A percentile compares a stretch with the other conserved stretches of the same genome.
These are phyloP conservation scores for Apiospora marii DNA, from an alignment of 2,329 filamentous ascomycete genomes.

Conservation along the genomic window DNA sequence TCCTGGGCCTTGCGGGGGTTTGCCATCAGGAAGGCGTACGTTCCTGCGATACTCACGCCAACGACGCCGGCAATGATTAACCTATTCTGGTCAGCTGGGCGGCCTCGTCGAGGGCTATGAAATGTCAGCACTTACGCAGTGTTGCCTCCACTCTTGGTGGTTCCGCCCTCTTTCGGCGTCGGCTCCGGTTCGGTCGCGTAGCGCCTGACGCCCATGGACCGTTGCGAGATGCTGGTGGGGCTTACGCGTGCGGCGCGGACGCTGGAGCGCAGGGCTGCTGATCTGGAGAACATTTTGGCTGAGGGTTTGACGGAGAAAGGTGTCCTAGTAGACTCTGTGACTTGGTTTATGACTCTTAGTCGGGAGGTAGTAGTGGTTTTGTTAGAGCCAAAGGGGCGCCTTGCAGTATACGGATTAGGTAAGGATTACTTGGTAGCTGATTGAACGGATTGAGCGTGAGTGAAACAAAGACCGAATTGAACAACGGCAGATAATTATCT, in stretches of 20 bases:
- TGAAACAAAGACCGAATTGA: neutral
- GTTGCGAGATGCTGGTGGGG: neutral
- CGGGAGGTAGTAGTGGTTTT: neutral
- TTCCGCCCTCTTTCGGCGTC: neutral
- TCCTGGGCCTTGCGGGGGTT: neutral
- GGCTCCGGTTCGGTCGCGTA: neutral
- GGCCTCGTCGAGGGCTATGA: neutral
- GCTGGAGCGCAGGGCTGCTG: conserved; percentile 3
- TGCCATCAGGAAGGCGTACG: neutral
- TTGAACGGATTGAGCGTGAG: neutral
- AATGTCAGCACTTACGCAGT: neutral
- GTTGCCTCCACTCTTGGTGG: neutral
- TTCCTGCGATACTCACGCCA: neutral
- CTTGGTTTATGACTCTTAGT: neutral
- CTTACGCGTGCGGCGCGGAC: neutral
- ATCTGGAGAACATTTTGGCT: neutral
- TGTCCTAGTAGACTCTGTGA: neutral
- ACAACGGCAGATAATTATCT: neutral
- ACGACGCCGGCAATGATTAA: neutral
- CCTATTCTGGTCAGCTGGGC: neutral
- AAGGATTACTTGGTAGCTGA: neutral
- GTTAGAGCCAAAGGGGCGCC: neutral
- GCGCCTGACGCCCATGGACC: neutral
- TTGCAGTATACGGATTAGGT: neutral
- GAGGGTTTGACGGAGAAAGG: neutral